Evolutionary conservation across 1,139 yeast species (phyloP).

Genomic region (Pichia sp.): DNA sequence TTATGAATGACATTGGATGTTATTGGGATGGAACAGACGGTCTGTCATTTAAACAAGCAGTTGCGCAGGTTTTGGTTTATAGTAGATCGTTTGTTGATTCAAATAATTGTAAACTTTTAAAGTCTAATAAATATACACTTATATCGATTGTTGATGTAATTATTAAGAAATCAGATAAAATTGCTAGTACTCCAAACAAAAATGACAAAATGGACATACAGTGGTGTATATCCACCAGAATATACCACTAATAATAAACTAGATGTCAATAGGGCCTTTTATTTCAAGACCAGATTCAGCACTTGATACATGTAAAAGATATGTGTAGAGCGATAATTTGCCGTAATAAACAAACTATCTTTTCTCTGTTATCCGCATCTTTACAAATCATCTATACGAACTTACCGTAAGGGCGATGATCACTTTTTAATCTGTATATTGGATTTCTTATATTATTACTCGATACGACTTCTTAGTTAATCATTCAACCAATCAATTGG

Average conservation of each 20-base stretch:
- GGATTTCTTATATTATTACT: too few species aligned
- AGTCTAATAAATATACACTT: conserved; percentile 62
- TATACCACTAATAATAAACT: conserved; percentile 82
- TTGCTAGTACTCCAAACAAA: conserved; percentile 57
- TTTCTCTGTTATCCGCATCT: too few species aligned
- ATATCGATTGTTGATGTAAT: conserved; percentile 37
- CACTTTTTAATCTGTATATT: too few species aligned
- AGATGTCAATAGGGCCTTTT: conserved; percentile 88
- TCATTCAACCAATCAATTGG: too few species aligned
- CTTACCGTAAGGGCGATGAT: too few species aligned
- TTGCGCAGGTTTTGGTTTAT: conserved; percentile 98
- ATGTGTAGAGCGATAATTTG: too few species aligned
- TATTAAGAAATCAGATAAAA: conserved; percentile 43
- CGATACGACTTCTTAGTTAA: too few species aligned
- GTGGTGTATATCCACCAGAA: conserved; percentile 85
- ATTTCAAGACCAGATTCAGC: too few species aligned
- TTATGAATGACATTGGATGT: conserved; percentile 57
- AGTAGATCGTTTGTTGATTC: conserved; percentile 81
- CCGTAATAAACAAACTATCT: too few species aligned
- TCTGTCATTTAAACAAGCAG: conserved; percentile 73
- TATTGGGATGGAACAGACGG: conserved; percentile 47
- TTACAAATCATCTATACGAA: too few species aligned
- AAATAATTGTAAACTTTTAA: conserved; percentile 61
- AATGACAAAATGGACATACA: conserved; percentile 92
- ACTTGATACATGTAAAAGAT: too few species aligned